phyloP scores from a whole-genome alignment of 2,329 filamentous ascomycete species.

The Hymenoscyphus occultus region DNA sequence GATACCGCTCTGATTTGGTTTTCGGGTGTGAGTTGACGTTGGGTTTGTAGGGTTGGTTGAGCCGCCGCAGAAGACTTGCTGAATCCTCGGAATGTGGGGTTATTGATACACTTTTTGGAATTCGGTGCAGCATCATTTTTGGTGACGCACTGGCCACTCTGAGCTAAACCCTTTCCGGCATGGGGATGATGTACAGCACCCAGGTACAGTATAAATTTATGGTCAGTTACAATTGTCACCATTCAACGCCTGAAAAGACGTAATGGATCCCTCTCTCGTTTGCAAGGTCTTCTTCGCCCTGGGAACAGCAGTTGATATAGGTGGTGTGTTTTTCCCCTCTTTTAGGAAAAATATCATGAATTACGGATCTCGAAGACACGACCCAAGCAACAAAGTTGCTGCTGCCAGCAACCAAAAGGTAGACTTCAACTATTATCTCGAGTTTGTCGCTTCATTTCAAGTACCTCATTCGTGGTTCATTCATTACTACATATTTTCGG shows the following conservation, averaged over 20 bases:
- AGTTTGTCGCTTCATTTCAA: conserved; percentile 32
- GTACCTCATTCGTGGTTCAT: conserved; percentile 88
- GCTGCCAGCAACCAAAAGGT: background rate
- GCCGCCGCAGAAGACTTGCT: conserved; percentile 1
- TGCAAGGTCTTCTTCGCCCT: conserved; percentile 33
- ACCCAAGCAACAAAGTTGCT: background rate
- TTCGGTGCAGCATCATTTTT: background rate
- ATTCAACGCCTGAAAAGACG: background rate
- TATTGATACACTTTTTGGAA: background rate
- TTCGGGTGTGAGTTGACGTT: background rate
- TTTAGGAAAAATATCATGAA: conserved; percentile 34
- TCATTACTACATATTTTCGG: conserved; percentile 78
- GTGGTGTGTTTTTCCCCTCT: conserved; percentile 31
- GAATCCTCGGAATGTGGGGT: conserved; percentile 1
- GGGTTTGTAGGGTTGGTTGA: background rate
- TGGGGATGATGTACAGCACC: background rate
- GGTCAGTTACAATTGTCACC: background rate
- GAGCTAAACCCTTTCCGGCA: background rate
- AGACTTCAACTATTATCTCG: conserved; percentile 15
- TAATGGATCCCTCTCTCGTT: conserved; percentile 30
- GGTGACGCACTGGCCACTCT: background rate
- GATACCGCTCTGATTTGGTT: background rate
- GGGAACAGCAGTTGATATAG: conserved; percentile 28
- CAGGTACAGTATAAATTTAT: background rate
- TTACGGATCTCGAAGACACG: conserved; percentile 32